Evolutionary conservation across 495 filamentous ascomycete species (phyloP), one percentile per base, ranked within the genome.

Genomic region (Penicillium ochrochloron): DNA sequence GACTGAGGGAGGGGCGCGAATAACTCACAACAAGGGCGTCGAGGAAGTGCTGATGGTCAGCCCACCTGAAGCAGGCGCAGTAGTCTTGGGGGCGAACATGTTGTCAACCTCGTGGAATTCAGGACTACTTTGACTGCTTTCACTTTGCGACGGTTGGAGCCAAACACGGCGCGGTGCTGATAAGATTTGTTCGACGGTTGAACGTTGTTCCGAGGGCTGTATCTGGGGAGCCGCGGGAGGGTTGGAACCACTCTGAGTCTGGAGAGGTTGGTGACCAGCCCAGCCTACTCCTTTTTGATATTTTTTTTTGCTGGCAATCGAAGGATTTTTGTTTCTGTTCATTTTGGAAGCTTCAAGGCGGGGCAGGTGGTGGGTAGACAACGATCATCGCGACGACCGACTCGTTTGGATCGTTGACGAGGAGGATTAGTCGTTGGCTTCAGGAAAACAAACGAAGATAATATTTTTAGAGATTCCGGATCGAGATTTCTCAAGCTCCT

Each of bases 1-100:
- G 31, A 37, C 25, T 17, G 31, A 39, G 42, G 14, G n/a, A 5
- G 51, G 44, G 21, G 31, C 12, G 25, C 52, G 37, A 6, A 56
- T 39, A 27, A 80, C 86, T 86, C 74, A 90, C 87, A 88, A 92
- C 71, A 91, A 83, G 42, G 90, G 82, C 77, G 89, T 86, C 39
- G 87, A 82, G 50, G 79, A 85, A n/a, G 91, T 95, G 73, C 92
- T 94, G 72, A 95, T 90, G 61, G 86, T 91, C 59, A 94, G 80
- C 59, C 86, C 89, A 21, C 81, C 84, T 11, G 76, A 44, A 15
- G 76, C 65, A 33, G 76, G 71, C 29, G 71, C 65, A 27, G 89
- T 84, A 64, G 88, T 84, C 77, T 89, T 92, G 48, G 85, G 81
- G 42, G 88, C 88, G 63, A 82, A 82, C 80, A 82, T 82, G 46